Evolutionary conservation across 805 yeast species (phyloP).

Genomic region (Alloascoidea africana): DNA sequence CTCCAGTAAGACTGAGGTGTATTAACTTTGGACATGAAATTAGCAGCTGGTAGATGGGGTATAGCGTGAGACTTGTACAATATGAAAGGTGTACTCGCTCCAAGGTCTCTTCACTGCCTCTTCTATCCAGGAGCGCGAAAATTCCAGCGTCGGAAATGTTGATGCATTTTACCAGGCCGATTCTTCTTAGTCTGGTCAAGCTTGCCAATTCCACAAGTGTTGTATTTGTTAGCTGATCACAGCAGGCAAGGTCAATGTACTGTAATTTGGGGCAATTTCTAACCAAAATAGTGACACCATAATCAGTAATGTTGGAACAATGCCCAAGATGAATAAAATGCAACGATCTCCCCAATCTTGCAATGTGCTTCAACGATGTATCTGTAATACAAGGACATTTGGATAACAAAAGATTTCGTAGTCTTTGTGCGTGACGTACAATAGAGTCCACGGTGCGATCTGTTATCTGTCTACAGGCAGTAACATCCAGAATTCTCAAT

Average conservation of each 20-base stretch:
- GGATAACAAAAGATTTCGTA: constrained; percentile 78
- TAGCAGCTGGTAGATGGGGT: constrained; percentile 61
- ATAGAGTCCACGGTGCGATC: constrained; percentile 65
- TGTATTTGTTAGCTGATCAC: constrained; percentile 74
- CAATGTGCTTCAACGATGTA: constrained; percentile 53
- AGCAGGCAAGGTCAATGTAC: constrained; percentile 91
- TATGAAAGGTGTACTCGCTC: constrained; percentile 91
- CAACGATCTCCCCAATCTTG: constrained; percentile 60
- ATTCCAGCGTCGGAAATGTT: constrained; percentile 76
- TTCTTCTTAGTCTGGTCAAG: constrained; percentile 69
- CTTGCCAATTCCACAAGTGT: constrained; percentile 64
- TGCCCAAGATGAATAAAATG: constrained; percentile 92
- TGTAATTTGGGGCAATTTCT: constrained; percentile 72
- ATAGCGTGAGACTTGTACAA: constrained; percentile 66
- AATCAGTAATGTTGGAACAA: constrained; percentile 81
- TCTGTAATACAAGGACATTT: constrained; percentile 85
- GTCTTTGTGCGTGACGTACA: constrained; percentile 64
- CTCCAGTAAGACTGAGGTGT: constrained; percentile 86
- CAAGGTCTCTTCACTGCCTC: constrained; percentile 62
- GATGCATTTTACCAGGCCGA: constrained; percentile 85
- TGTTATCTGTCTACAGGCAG: constrained; percentile 68
- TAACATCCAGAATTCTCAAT: constrained; percentile 69
- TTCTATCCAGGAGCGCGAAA: constrained; percentile 42
- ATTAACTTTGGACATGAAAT: constrained; percentile 77
- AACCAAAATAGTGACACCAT: constrained; percentile 64